Percentiles rank a stretch among this genome's conserved stretches.
phyloP scores from a whole-genome alignment of 2,329 filamentous ascomycete genomes.

The Colletotrichum euphorbiae region DNA sequence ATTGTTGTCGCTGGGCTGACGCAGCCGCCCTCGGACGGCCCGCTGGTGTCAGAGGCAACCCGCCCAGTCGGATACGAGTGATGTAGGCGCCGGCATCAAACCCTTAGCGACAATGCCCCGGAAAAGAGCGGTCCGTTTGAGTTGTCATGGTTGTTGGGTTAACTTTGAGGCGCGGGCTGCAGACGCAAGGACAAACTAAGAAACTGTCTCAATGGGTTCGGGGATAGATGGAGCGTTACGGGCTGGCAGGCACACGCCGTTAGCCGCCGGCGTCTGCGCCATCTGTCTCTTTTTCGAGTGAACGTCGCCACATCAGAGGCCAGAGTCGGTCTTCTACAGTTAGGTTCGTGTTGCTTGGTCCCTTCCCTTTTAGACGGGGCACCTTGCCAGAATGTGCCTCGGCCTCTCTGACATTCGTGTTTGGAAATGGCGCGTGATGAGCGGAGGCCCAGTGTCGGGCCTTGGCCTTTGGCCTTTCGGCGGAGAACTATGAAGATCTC shows the following conservation, averaged over 20 bases:
- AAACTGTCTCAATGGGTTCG: constrained; percentile 8
- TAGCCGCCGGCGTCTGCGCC: neutral
- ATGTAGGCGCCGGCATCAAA: neutral
- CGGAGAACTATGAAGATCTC: constrained; percentile 39
- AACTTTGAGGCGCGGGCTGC: constrained; percentile 12
- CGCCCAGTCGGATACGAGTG: constrained; percentile 32
- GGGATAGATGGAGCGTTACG: constrained; percentile 25
- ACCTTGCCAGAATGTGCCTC: too few relatives aligned
- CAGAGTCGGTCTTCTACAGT: neutral
- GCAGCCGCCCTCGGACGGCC: constrained; percentile 34
- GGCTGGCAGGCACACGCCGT: neutral
- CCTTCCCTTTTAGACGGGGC: too few relatives aligned
- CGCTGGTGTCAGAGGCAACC: constrained; percentile 13
- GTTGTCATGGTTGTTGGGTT: neutral
- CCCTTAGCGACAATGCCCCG: neutral
- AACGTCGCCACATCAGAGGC: neutral
- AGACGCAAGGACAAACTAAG: neutral
- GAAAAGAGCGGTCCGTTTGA: constrained; percentile 1
- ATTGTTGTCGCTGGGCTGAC: constrained; percentile 7
- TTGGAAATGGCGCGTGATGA: constrained; percentile 30
- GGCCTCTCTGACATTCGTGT: constrained; percentile 9
- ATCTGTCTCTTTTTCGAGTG: neutral
- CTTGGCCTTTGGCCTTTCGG: constrained; percentile 25
- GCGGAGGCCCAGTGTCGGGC: constrained; percentile 19
- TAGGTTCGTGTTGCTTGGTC: too few relatives aligned